Evolutionary conservation across 1,284 basidiomycete species (phyloP).

Genomic region (Wolfiporia cocos): DNA sequence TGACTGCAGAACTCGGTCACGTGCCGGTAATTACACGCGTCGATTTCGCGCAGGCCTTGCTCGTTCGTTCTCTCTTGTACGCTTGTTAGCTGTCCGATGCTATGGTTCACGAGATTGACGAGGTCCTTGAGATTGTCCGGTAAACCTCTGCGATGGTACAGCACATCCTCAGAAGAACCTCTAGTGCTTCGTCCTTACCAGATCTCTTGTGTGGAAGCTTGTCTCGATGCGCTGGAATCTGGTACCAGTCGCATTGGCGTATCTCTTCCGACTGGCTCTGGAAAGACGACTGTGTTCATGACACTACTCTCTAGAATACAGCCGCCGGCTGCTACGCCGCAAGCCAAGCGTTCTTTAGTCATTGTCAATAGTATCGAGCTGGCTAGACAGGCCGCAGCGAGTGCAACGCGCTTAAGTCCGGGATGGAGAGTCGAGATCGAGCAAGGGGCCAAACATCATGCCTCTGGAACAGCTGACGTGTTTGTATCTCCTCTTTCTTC

Average conservation of each 20-base stretch:
- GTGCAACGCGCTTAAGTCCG: constrained; percentile 66
- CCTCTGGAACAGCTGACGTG: constrained; percentile 83
- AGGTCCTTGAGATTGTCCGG: background rate
- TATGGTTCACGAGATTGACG: constrained; percentile 9
- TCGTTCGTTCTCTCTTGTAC: no score
- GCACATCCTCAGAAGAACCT: constrained; percentile 5
- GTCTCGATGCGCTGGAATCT: constrained; percentile 61
- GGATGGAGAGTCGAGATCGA: constrained; percentile 86
- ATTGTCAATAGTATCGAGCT: constrained; percentile 88
- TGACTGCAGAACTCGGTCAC: no score
- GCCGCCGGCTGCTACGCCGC: constrained; percentile 34
- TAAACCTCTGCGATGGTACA: constrained; percentile 11
- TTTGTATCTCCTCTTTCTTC: constrained; percentile 28
- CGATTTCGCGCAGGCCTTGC: no score
- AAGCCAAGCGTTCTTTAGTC: constrained; percentile 62
- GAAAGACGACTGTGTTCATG: constrained; percentile 93
- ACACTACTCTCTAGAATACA: constrained; percentile 62
- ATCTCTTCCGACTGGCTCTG: constrained; percentile 86
- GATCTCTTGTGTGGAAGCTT: constrained; percentile 77
- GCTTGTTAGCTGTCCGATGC: constrained; percentile 18
- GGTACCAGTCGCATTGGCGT: constrained; percentile 82
- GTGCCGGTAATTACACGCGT: no score
- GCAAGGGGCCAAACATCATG: constrained; percentile 74
- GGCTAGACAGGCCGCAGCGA: constrained; percentile 80
- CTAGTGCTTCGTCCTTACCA: constrained; percentile 82